phyloP scores from a whole-genome alignment of 1,139 yeast genomes.

The Pichia sp. region DNA sequence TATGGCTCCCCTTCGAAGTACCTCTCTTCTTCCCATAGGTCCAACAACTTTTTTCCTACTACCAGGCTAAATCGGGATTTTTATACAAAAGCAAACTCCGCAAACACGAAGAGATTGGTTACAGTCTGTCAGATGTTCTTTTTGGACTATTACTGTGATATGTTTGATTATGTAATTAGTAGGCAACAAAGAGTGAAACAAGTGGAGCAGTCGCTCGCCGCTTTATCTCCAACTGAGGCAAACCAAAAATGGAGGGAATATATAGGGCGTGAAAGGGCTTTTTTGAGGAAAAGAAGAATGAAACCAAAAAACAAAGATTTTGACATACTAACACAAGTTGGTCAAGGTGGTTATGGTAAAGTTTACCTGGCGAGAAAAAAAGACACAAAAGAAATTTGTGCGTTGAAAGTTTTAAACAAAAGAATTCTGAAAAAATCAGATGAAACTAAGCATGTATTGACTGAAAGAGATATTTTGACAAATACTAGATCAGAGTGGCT shows the following conservation, averaged over 20 bases:
- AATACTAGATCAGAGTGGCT: conserved; percentile 95
- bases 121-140: conserved; percentile 77
- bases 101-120: conserved; percentile 79
- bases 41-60: conserved; percentile 13
- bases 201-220: conserved; percentile 51
- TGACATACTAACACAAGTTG: conserved; percentile 94
- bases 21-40: conserved; percentile 21
- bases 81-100: conserved; percentile 53
- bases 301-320: conserved; percentile 94
- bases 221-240: conserved; percentile 44
- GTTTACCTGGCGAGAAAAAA: conserved; percentile 90
- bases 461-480: conserved; percentile 93
- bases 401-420: conserved; percentile 86
- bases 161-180: conserved; percentile 85
- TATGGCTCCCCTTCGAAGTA: conserved; percentile 7
- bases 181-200: conserved; percentile 72
- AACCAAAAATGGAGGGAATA: conserved; percentile 76
- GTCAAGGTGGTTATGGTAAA: conserved; percentile 99
- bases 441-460: conserved; percentile 91
- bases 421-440: conserved; percentile 79
- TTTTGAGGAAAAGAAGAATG: conserved; percentile 77
- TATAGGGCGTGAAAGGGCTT: conserved; percentile 76
- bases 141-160: conserved; percentile 91
- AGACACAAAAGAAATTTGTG: conserved; percentile 94
- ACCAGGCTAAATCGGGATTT: conserved; percentile 43